Evolutionary conservation across 2,329 filamentous ascomycete genomes (phyloP).

Genomic region (Sporothrix brasiliensis): DNA sequence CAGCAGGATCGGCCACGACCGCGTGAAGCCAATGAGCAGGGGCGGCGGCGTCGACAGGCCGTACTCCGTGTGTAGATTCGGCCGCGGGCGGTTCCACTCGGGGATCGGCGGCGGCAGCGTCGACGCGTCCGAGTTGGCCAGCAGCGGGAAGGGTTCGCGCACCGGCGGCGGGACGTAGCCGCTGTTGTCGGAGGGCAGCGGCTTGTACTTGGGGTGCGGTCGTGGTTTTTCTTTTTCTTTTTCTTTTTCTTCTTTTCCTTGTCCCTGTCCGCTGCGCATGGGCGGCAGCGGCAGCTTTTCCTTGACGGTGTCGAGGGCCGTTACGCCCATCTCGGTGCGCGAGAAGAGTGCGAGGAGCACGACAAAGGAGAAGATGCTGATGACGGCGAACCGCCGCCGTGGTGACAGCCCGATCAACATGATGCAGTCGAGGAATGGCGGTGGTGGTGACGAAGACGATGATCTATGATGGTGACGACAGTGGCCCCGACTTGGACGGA

Average conservation of each 20-base stretch:
- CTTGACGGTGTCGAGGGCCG: background rate
- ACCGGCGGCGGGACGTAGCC: constrained; percentile 34
- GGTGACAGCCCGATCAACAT: constrained; percentile 9
- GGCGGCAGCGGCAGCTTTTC: background rate
- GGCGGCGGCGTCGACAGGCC: background rate
- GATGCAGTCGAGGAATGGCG: background rate
- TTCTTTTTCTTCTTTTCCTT: background rate
- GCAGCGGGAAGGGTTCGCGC: constrained; percentile 50
- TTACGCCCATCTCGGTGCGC: constrained; percentile 5
- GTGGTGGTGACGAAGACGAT: background rate
- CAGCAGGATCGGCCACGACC: constrained; percentile 52
- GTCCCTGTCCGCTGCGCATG: background rate
- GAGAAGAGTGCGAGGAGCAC: background rate
- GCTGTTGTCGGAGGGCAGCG: background rate
- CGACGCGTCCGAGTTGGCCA: constrained; percentile 40
- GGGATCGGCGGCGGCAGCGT: constrained; percentile 43
- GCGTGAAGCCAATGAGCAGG: constrained; percentile 4
- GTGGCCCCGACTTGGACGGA: background rate
- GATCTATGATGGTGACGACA: background rate
- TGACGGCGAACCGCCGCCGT: constrained; percentile 2
- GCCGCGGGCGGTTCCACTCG: constrained; percentile 49
- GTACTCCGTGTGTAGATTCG: constrained; percentile 45
- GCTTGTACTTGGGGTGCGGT: constrained; percentile 8
- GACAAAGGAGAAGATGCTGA: background rate
- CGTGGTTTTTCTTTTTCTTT: background rate